Base-by-base conservation (phyloP, 306 rosid genomes). In the Herpetospermum pedunculosum region DNA sequence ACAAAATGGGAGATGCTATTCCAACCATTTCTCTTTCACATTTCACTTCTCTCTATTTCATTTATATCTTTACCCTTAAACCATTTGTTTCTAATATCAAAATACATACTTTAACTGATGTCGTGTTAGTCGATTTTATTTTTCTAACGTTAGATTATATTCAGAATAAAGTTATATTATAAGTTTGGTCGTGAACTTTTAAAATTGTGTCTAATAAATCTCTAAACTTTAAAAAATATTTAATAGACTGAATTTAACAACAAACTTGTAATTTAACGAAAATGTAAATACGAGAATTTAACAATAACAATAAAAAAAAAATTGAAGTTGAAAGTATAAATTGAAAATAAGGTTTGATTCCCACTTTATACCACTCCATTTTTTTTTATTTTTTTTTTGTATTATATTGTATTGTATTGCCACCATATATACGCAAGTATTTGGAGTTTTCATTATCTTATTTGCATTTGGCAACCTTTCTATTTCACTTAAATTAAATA, bases 1-100 rank as follows among this genome's bases (percentile, higher is more conserved):
- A 83, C 89, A 87, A 88, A 84, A 74, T 80, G 76, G 76, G 82
- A 81, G 89, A 87, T 88, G 88, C 88, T 85, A 83, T 88, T 91
- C 85, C 86, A 84, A 81, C 79, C 90, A 81, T 6, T 65, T 72
- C 79, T 46, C 44, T 35, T 18, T 74, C 75, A 63, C 8, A 75
- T 49, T 15, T 25, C 40, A 30, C 29, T 80, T 68, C 23, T 82
- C 29, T 55, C 19, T n/a, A n/a, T 41, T 76, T 74, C 50, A 77
- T 78, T 40, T 69, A 79, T 85, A 68, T 79, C 73, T 86, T 83
- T 12, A 44, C 3, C 4, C 0, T 46, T 46, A 46, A 46, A 2
- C 4, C 16, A 43, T 43, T 43, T 16, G 9, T 12, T 13, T 43
- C 5, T 43, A 43, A 12, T 43, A 3, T 43, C 16, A 0, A 41